Base-by-base conservation (phyloP, 768 basidiomycete genomes). In the Boletus rex-veris region DNA sequence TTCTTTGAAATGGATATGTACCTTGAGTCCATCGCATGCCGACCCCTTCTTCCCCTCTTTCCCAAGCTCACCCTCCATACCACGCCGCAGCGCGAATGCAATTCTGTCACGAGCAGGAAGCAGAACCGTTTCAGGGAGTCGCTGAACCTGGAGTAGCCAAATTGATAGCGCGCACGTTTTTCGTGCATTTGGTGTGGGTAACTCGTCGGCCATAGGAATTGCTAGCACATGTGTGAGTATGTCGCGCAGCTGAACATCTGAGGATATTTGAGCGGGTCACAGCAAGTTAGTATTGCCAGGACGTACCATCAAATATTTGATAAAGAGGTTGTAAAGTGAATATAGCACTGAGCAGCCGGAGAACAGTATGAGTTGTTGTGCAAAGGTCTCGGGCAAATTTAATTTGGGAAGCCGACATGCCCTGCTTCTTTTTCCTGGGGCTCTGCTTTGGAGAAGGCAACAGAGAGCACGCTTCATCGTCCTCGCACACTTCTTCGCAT, bases 1-100 rank as follows among this genome's bases (percentile, higher is more conserved):
- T 41, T 26, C 26, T 39, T 52, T 45, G 57, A 50, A 57, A 24
- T 33, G 36, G 39, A 40, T 16, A 65, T 70, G 60, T 64, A 86
- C 90, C 79, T 85, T 89, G 43, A 91, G 76, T 19, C 87, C 88
- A 67, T 93, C 90, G 33, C 79, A 86, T 2, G 77, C 79, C 5
- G 90, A 83, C 0, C 91, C 91, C 63, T 90, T 92, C 75, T 92
- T 92, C 10, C 91, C 91, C 67, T 93, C 91, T 65, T 89, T 90
- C 6, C 91, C 91, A 14, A 92, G 79, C 57, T 92, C 86, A 7
- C 91, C 91, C 50, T 88, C 86, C 54, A 93, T 79, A 24, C 86
- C 91, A 41, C 90, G 83, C 47, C 82, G 78, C 18, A 92, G 65
- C 3, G 88, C 87, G 53, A 81, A 83, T 2, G 85, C 78, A 33